Conservation (phyloP, 176 grass and related monocot genomes). For the Areca catechu region DNA sequence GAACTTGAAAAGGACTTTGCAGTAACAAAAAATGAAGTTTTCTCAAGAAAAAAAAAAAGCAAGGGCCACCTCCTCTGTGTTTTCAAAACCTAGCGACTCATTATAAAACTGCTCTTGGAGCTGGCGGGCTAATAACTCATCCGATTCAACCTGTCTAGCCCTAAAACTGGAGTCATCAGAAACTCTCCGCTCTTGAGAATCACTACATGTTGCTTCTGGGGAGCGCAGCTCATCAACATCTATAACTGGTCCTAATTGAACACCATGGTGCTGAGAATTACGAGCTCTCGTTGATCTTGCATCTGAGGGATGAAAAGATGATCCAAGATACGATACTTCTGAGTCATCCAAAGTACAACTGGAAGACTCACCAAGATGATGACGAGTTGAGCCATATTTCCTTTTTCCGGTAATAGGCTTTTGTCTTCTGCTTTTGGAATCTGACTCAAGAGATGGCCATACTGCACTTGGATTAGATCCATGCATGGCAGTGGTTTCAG, state of each 20-base stretch:
- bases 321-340: constrained; percentile 22
- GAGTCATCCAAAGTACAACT: constrained; percentile 24
- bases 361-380: constrained; percentile 27
- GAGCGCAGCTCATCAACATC: constrained; percentile 38
- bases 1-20: too few relatives aligned
- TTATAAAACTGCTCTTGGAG: constrained; percentile 90
- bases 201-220: background rate
- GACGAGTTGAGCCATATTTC: constrained; percentile 23
- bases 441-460: background rate
- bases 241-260: constrained; percentile 44
- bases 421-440: constrained; percentile 15
- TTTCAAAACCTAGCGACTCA: constrained; percentile 39
- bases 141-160: constrained; percentile 54
- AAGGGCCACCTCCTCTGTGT: constrained; percentile 46
- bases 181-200: constrained; percentile 3
- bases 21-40: background rate
- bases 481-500: background rate
- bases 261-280: constrained; percentile 10
- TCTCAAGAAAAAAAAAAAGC: background rate
- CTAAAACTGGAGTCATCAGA: constrained; percentile 22
- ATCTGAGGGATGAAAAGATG: constrained; percentile 12
- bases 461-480: background rate
- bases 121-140: constrained; percentile 81
- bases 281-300: constrained; percentile 23
- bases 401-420: constrained; percentile 26